Evolutionary conservation across 192 early-diverging fungal species (phyloP).

Genomic region (Phycomyces blakesleeanus): DNA sequence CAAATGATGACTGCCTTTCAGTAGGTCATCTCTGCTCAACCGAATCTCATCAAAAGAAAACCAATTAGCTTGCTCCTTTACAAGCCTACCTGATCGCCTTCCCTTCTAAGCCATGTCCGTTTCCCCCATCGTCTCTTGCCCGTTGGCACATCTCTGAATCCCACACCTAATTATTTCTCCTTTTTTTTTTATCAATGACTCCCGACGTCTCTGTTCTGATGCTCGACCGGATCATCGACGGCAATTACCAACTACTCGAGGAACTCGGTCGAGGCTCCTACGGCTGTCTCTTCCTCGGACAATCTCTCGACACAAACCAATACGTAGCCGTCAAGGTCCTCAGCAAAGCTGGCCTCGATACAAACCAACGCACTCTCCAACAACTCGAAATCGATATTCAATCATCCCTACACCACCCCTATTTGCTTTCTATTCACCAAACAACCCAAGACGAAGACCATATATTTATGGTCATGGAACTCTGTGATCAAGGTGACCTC

Average conservation of each 20-base stretch:
- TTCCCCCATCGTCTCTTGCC: background rate
- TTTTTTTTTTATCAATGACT: background rate
- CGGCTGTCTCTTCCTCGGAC: conserved; percentile 69
- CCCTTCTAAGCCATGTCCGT: background rate
- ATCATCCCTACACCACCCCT: conserved; percentile 60
- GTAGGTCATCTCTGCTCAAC: too few relatives aligned
- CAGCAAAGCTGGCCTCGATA: conserved; percentile 40
- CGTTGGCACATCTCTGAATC: background rate
- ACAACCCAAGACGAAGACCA: conserved; percentile 84
- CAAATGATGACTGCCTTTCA: too few relatives aligned
- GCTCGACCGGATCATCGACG: conserved; percentile 6
- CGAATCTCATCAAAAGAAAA: too few relatives aligned
- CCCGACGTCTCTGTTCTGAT: conserved; percentile 1
- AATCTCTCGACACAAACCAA: conserved; percentile 33
- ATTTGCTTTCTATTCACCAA: conserved; percentile 82
- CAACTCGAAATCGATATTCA: conserved; percentile 58
- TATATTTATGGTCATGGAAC: conserved; percentile 93
- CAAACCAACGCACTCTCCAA: conserved; percentile 46
- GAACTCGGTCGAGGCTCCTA: conserved; percentile 70
- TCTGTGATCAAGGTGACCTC: conserved; percentile 83
- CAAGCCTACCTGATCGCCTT: too few relatives aligned
- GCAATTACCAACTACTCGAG: conserved; percentile 40
- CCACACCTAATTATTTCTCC: background rate
- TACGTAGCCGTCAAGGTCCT: conserved; percentile 63
- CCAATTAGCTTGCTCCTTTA: too few relatives aligned